These are phyloP conservation scores for Selaginella tamariscina DNA, from an alignment of 75 land plant genomes.

Conservation along the genomic window DNA sequence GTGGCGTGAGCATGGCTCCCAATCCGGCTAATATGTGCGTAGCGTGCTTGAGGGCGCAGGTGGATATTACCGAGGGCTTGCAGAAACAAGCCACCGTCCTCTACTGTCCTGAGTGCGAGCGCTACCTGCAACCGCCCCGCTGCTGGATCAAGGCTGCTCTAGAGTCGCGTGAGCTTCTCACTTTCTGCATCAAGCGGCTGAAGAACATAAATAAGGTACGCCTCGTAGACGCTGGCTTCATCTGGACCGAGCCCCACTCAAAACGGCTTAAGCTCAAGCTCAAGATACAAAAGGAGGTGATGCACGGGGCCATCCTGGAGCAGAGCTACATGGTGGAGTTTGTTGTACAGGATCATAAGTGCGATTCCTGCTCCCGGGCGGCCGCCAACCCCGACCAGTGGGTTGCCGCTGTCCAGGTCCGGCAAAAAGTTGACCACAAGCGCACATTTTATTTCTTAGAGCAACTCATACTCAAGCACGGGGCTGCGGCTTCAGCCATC, in stretches of 20 bases:
- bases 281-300: constrained; percentile 48
- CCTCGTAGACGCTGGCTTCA: constrained; percentile 52
- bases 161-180: constrained; percentile 61
- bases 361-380: constrained; percentile 44
- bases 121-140: constrained; percentile 56
- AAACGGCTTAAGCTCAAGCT: constrained; percentile 59
- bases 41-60: constrained; percentile 47
- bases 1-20: constrained; percentile 59
- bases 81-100: constrained; percentile 40
- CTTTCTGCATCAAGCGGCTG: constrained; percentile 51
- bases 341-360: constrained; percentile 47
- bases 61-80: constrained; percentile 68
- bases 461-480: constrained; percentile 65
- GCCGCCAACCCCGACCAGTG: constrained; percentile 72
- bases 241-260: constrained; percentile 76
- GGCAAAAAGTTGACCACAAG: constrained; percentile 66
- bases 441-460: constrained; percentile 66
- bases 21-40: constrained; percentile 83
- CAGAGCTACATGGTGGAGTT: constrained; percentile 56
- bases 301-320: constrained; percentile 53
- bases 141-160: constrained; percentile 47
- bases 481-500: constrained; percentile 39
- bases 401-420: constrained; percentile 55
- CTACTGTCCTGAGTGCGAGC: constrained; percentile 46
- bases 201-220: constrained; percentile 36